Evolutionary conservation across 345 rosid genomes (phyloP), one percentile per base, ranked within the genome.

Genomic region (Gossypium australe): DNA sequence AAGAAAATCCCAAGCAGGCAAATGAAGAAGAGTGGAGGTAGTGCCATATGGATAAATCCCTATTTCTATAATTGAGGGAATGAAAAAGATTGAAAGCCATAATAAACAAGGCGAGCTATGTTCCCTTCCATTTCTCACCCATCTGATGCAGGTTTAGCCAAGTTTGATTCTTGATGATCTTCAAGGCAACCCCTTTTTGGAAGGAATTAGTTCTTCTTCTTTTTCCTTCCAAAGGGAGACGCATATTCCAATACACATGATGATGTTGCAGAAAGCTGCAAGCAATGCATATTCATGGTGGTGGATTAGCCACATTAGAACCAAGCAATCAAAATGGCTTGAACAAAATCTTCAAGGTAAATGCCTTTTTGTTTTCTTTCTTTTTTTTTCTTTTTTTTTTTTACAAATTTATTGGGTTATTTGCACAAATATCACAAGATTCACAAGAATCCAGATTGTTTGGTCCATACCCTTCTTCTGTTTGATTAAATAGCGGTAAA

Each of bases 291-390:
- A 92, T 82, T 90, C 93, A 73, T 92, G 97, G 97, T 90, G 94
- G 97, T 92, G 97, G 97, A 94, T 94, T 3, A 92, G 94, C 84
- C 94, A 92, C 78, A 86, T 92, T 57, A 81, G 97, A 53, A 92
- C 97, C 27, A 92, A 92, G 79, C 94, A 92, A 62, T 92, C 97
- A 4, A 90, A 92, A 86, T 89, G 97, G 97, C 88, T 92, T 11
- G 93, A 92, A 78, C 87, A 86, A 70, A 92, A 87, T 82, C 88
- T 92, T 70, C 87, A 85, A 8, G 97, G 97, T 88, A 78, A 55
- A 55, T 29, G 16, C 76, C 56, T 56, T 17, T 2, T 17, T 52
- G 38, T 34, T 34, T 29, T 29, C 34, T 29, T 29, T 29, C 34
- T 16, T 16, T 52, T 16, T 24, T 0, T 3, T 27, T 22, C 3